Conservation (phyloP, 2,329 filamentous ascomycete genomes). For the Truncatella angustata region DNA sequence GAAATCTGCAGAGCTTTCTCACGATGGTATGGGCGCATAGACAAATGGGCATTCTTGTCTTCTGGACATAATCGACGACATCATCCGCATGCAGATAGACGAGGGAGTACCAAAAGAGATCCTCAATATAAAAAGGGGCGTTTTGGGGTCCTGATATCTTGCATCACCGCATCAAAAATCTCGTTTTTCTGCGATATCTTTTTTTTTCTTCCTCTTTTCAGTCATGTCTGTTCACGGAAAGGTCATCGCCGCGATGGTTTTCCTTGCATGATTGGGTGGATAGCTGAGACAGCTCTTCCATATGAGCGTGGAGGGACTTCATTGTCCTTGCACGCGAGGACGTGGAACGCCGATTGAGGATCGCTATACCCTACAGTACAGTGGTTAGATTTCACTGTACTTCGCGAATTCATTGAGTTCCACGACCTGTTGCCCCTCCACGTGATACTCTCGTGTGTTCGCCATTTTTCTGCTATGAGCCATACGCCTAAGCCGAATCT, state of each 20-base stretch:
- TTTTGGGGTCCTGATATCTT: slow-evolving; percentile 81
- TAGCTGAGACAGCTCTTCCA: slow-evolving; percentile 58
- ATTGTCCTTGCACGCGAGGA: slow-evolving; percentile 50
- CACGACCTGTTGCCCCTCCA: slow-evolving; percentile 29
- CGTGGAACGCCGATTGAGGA: slow-evolving; percentile 63
- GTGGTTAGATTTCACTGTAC: slow-evolving; percentile 51
- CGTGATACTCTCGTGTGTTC: too few relatives aligned
- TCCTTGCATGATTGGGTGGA: slow-evolving; percentile 53
- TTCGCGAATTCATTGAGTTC: slow-evolving; percentile 62
- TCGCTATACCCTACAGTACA: slow-evolving; percentile 59
- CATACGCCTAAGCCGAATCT: too few relatives aligned
- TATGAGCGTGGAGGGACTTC: slow-evolving; percentile 48
- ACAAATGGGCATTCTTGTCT: slow-evolving; percentile 31
- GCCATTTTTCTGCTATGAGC: too few relatives aligned
- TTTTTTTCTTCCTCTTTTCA: slow-evolving; percentile 37
- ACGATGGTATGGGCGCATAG: slow-evolving; percentile 50
- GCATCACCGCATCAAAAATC: slow-evolving; percentile 43
- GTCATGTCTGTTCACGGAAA: slow-evolving; percentile 40
- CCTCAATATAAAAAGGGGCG: slow-evolving; percentile 62
- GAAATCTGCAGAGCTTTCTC: slow-evolving; percentile 53
- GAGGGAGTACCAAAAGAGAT: slow-evolving; percentile 62
- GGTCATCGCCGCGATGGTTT: slow-evolving; percentile 34
- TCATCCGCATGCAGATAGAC: slow-evolving; percentile 62
- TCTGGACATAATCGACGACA: slow-evolving; percentile 33
- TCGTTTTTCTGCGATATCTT: slow-evolving; percentile 45